Base-by-base conservation (phyloP, 352 stramenopile genomes). In the Pythium aristosporum region DNA sequence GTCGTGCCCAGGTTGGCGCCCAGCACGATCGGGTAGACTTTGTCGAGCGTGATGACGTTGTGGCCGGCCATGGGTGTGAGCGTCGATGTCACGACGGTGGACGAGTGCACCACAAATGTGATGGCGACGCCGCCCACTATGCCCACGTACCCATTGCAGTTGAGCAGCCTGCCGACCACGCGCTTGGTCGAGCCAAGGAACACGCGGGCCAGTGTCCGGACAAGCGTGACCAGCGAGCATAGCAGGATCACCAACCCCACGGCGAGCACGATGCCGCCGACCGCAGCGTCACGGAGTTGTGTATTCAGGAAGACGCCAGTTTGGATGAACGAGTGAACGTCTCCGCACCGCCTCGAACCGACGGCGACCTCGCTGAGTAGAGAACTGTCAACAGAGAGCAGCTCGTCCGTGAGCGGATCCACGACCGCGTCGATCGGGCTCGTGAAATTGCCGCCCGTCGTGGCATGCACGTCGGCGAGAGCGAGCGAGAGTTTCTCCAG, bases 1-100 rank as follows among this genome's bases (percentile, higher is more conserved):
- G 91, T 98, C 25, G 93, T 97, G 30, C 91, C 93, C 60, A 98
- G 80, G 69, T 98, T 98, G 61, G 93, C 88, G 67, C 91, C 93
- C 37, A 98, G 80, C 65, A 94, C 91, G 39, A 98, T 63, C 34
- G 91, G 90, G 56, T 94, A 88, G 63, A 97, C 94, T 54, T 88
- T 84, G 54, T 97, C 86, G 20, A 98, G 73, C 23, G 77, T 85
- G 65, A 98, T 79, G 36, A 96, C 80, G 60, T 85, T 87, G 36
- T 97, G 71, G 41, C 91, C 92, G 32, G 96, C 93, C 53, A 98
- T 64, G 8, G 91, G 93, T 16, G 89, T 97, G 47, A 88, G 71
- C 18, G 86, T 89, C 52, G 86, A 97, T 0, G 89, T 97, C 28
- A 95, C 96, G 34, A 98, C 88, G 10, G 87, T 96, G 18, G 86